Evolutionary conservation across 2,329 filamentous ascomycete species (phyloP), one percentile per base, ranked within the genome.

Genomic region (Hypocreales sp.): DNA sequence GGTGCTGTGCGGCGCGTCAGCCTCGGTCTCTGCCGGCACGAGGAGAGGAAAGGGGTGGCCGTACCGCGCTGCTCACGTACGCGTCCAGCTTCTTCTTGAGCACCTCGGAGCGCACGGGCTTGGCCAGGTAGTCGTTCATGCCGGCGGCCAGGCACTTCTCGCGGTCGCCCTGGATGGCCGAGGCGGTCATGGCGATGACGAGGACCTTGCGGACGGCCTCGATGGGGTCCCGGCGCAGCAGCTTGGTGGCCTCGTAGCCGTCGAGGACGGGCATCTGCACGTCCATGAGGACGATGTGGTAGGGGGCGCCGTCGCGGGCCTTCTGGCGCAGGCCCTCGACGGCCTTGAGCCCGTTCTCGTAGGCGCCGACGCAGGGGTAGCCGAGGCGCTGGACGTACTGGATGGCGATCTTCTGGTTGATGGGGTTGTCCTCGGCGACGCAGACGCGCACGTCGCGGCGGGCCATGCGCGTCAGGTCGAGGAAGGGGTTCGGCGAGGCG

Each of bases 141-240:
- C 87, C 87, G 2, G 83, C 82, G 26, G 84, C 82, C n/a, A 94
- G 59, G 40, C 87, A 94, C 55, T 92, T 94, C 48, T 95, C 87
- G 25, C 86, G 67, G 47, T 95, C 87, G 12, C 87, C 87, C 47
- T 90, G 80, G 34, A 95, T 95, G 4, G 87, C 87, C 15, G 78
- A 86, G 1, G 87, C 87, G 1, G 87, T 95, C 87, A 95, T 94
- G 29, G 87, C 87, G 40, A 95, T 94, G 26, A 95, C 80, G n/a
- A 94, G 61, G 2, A 92, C 72, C 37, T 81, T 75, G 28, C 81
- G 67, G 8, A 95, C 82, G 7, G 69, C 67, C 20, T 83, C 76
- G 32, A 83, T 68, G 0, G 70, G 50, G 48, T 94, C 84, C 39
- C 72, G 71, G 8, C 86, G 75, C 24, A 94, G 72, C 31, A 83